Evolutionary conservation across 345 rosid genomes (phyloP).

Genomic region (Sonneratia alba): DNA sequence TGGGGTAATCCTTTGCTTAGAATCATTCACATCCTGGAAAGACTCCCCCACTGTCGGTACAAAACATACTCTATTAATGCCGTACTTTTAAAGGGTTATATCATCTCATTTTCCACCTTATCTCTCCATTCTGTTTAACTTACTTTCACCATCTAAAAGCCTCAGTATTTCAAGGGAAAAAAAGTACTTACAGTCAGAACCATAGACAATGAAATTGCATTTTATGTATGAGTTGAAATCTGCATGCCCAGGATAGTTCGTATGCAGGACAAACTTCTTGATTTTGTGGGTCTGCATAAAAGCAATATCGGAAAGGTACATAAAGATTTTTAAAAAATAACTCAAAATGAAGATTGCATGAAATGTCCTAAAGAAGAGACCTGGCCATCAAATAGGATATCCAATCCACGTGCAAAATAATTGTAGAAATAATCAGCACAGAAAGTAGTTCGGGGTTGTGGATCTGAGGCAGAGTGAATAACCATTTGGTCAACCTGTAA

Average conservation of each 20-base stretch:
- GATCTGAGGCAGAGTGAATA: slow-evolving; percentile 87
- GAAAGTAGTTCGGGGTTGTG: slow-evolving; percentile 68
- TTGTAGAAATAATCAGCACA: slow-evolving; percentile 97
- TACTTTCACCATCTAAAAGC: neutral
- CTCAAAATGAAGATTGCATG: neutral
- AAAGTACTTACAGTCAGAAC: slow-evolving; percentile 27
- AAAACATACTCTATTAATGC: slow-evolving; percentile 2
- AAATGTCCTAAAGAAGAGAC: slow-evolving; percentile 20
- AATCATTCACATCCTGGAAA: slow-evolving; percentile 36
- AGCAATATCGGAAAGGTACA: slow-evolving; percentile 10
- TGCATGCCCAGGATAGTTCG: slow-evolving; percentile 96
- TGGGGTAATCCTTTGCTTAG: slow-evolving; percentile 58
- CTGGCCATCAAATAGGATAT: slow-evolving; percentile 95
- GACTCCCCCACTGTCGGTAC: slow-evolving; percentile 34
- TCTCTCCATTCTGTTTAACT: neutral
- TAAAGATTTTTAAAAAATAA: slow-evolving; percentile 9
- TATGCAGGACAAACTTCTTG: slow-evolving; percentile 90
- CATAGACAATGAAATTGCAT: slow-evolving; percentile 73
- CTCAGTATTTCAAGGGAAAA: neutral
- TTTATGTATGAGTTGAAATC: slow-evolving; percentile 95
- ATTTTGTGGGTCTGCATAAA: slow-evolving; percentile 72
- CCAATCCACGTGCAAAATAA: slow-evolving; percentile 90
- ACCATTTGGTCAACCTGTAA: slow-evolving; percentile 95
- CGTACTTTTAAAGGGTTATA: neutral
- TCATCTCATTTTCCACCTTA: slow-evolving; percentile 2